A percentile compares a stretch with the other conserved stretches of the same genome.
phyloP scores from a whole-genome alignment of 306 rosid species.

The Quercus aquifolioides region DNA sequence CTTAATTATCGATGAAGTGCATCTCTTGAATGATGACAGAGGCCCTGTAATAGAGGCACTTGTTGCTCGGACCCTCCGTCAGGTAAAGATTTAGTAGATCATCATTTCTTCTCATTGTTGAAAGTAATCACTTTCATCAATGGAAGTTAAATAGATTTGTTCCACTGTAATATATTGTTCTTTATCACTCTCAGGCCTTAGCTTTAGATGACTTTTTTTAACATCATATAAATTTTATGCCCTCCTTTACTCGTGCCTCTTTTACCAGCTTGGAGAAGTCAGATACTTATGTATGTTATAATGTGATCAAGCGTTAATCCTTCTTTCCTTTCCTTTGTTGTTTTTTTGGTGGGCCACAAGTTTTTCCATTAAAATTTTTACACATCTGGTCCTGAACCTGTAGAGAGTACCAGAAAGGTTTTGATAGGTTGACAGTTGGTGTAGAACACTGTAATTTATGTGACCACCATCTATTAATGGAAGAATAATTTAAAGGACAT shows the following conservation, averaged over 20 bases:
- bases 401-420: not conserved
- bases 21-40: conserved; percentile 93
- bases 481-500: not conserved
- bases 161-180: not conserved
- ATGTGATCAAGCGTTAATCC: not conserved
- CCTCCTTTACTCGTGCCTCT: not conserved
- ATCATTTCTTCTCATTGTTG: conserved; percentile 10
- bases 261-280: not conserved
- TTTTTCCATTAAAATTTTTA: not conserved
- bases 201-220: not conserved
- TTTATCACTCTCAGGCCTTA: not conserved
- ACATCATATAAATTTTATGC: not conserved
- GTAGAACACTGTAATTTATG: not conserved
- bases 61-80: conserved; percentile 93
- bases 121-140: not conserved
- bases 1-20: conserved; percentile 95
- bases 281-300: not conserved
- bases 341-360: not conserved
- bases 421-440: not conserved
- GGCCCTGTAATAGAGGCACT: conserved; percentile 98
- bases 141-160: conserved; percentile 7
- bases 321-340: not conserved
- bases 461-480: not conserved
- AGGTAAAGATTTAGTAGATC: conserved; percentile 47
- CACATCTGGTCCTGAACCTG: not conserved